Percentiles rank a stretch among this genome's conserved stretches.
Evolutionary conservation across 2,329 filamentous ascomycete species (phyloP).

Genomic region (Helicocarpus griseus): DNA sequence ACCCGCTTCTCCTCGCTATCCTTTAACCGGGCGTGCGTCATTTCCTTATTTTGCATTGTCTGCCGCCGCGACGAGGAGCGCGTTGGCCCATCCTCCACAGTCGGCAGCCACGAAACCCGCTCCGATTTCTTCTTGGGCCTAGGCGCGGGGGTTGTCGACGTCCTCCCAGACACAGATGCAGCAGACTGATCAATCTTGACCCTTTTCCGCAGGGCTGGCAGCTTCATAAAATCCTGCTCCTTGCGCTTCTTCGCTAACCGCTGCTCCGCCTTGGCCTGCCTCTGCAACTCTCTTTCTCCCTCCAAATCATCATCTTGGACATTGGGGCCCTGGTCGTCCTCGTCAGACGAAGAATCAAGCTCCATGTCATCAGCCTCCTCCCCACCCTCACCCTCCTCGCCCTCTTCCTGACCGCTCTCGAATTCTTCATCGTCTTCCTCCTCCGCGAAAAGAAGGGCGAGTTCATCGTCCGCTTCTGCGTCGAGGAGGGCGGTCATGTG

Average conservation of each 20-base stretch:
- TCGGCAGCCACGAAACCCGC: slow-evolving; percentile 59
- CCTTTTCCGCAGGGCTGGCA: slow-evolving; percentile 53
- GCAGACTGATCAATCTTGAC: slow-evolving; percentile 50
- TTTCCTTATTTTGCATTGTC: slow-evolving; percentile 57
- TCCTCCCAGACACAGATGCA: slow-evolving; percentile 13
- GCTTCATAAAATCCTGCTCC: slow-evolving; percentile 59
- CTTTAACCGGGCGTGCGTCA: slow-evolving; percentile 39
- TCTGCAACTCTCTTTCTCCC: slow-evolving; percentile 79
- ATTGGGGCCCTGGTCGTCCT: slow-evolving; percentile 60
- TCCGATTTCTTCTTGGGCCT: slow-evolving; percentile 60
- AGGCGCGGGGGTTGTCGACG: slow-evolving; percentile 27
- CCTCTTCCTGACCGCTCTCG: slow-evolving; percentile 44
- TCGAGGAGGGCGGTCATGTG: slow-evolving; percentile 70
- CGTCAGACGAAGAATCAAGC: slow-evolving; percentile 77
- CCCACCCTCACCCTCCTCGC: slow-evolving; percentile 35
- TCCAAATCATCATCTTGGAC: slow-evolving; percentile 57
- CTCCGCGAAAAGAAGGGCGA: slow-evolving; percentile 68
- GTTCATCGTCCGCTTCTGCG: slow-evolving; percentile 57
- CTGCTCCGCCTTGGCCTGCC: slow-evolving; percentile 59
- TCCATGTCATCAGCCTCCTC: slow-evolving; percentile 64
- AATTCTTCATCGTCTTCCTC: slow-evolving; percentile 54
- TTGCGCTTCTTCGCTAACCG: slow-evolving; percentile 69
- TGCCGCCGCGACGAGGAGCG: slow-evolving; percentile 54
- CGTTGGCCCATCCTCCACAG: slow-evolving; percentile 50
- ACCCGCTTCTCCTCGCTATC: slow-evolving; percentile 40